These are phyloP conservation scores for Microbotryum violaceum DNA, from an alignment of 1,284 basidiomycete species.

Conservation along the genomic window DNA sequence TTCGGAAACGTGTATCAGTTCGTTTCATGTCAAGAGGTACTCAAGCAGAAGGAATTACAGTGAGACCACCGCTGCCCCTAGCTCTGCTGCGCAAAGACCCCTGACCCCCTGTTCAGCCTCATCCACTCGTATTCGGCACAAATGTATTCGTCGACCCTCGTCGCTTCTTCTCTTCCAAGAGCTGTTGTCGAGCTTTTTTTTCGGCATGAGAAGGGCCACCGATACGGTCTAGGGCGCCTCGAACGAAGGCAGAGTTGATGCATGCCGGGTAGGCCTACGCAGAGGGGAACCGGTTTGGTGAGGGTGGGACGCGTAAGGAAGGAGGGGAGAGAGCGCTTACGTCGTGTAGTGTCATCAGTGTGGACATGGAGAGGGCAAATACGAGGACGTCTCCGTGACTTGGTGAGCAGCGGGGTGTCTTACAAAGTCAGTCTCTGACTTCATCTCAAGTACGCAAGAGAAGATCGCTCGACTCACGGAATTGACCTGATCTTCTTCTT, in stretches of 20 bases:
- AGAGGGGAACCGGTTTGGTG: neutral
- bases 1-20: no score
- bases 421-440: neutral
- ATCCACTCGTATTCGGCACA: no score
- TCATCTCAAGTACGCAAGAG: no score
- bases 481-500: neutral
- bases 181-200: no score
- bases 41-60: no score
- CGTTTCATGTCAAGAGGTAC: no score
- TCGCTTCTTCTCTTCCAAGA: no score
- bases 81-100: no score
- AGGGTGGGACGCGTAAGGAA: neutral
- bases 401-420: neutral
- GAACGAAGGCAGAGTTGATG: neutral
- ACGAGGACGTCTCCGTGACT: constrained; percentile 5
- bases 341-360: constrained; percentile 2
- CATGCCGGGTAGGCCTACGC: neutral
- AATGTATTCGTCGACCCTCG: no score
- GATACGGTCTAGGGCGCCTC: neutral
- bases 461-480: neutral
- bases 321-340: neutral
- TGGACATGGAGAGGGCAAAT: constrained; percentile 2
- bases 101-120: no score
- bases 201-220: constrained; percentile 1
- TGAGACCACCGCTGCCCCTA: no score